Conservation (phyloP, 345 rosid species). For the Gossypium australe region DNA sequence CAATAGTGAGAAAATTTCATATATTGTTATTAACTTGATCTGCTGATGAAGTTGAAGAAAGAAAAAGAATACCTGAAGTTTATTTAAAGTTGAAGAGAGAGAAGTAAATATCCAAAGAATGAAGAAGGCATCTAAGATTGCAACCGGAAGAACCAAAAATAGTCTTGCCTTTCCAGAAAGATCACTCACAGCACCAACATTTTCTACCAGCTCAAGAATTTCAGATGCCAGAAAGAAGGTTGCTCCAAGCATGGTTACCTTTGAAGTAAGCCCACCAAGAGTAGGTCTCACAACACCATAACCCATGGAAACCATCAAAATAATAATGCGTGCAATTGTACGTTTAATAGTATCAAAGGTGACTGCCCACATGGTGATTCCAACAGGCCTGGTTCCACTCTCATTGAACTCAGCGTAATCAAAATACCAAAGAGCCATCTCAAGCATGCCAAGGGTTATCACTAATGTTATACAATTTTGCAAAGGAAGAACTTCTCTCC, state of each 20-base stretch:
- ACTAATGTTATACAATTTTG: constrained; percentile 86
- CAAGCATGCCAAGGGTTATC: constrained; percentile 85
- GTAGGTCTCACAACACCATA: constrained; percentile 97
- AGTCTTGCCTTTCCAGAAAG: constrained; percentile 84
- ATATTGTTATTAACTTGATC: neutral
- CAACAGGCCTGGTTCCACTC: constrained; percentile 77
- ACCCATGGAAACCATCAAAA: constrained; percentile 90
- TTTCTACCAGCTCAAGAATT: constrained; percentile 83
- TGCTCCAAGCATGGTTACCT: constrained; percentile 80
- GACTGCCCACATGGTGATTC: constrained; percentile 90
- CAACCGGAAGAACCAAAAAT: constrained; percentile 78
- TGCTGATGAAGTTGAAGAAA: constrained; percentile 2
- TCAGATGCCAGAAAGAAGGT: constrained; percentile 90
- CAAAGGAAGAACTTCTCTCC: constrained; percentile 85
- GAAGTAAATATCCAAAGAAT: constrained; percentile 91
- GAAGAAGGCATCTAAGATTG: constrained; percentile 89
- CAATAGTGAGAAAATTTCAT: neutral
- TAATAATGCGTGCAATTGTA: constrained; percentile 68
- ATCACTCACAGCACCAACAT: constrained; percentile 88
- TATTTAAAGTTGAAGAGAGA: constrained; percentile 79
- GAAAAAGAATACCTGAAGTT: constrained; percentile 66
- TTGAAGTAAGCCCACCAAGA: constrained; percentile 81
- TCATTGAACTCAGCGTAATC: constrained; percentile 86
- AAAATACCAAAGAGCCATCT: constrained; percentile 94
- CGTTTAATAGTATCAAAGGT: constrained; percentile 75